Conservation (phyloP, 768 basidiomycete genomes). For the Amanita inopinata region DNA sequence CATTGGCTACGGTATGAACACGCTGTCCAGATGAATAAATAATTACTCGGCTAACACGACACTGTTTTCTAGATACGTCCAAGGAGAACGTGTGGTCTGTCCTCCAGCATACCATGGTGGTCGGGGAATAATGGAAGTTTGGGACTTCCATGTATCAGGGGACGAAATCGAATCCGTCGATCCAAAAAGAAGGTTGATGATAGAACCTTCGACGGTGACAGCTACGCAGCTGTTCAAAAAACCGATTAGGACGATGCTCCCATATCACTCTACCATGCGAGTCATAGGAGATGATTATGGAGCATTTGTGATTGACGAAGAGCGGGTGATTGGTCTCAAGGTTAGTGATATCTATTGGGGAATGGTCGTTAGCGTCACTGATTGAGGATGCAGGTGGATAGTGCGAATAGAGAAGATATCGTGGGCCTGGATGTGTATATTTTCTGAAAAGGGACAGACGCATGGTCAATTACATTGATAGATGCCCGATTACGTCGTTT, state of each 20-base stretch:
- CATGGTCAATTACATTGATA: too few relatives aligned
- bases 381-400: not conserved
- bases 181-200: not conserved
- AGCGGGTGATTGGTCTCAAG: constrained; percentile 15
- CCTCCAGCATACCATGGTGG: constrained; percentile 6
- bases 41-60: not conserved
- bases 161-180: not conserved
- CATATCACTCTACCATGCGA: constrained; percentile 9
- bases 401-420: not conserved
- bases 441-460: too few relatives aligned
- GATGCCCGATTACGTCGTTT: too few relatives aligned
- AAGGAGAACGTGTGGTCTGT: constrained; percentile 13
- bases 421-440: constrained; percentile 3
- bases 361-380: not conserved
- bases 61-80: constrained; percentile 12
- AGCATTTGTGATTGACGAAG: constrained; percentile 17
- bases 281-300: constrained; percentile 10
- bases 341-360: constrained; percentile 6
- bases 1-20: constrained; percentile 12
- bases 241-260: constrained; percentile 10
- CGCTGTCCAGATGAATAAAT: not conserved
- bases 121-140: constrained; percentile 8
- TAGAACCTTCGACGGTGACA: not conserved
- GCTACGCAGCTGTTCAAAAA: constrained; percentile 10
- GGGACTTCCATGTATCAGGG: constrained; percentile 12